Base-by-base conservation (phyloP, 108 stramenopile species). In the Parietichytrium sp. region DNA sequence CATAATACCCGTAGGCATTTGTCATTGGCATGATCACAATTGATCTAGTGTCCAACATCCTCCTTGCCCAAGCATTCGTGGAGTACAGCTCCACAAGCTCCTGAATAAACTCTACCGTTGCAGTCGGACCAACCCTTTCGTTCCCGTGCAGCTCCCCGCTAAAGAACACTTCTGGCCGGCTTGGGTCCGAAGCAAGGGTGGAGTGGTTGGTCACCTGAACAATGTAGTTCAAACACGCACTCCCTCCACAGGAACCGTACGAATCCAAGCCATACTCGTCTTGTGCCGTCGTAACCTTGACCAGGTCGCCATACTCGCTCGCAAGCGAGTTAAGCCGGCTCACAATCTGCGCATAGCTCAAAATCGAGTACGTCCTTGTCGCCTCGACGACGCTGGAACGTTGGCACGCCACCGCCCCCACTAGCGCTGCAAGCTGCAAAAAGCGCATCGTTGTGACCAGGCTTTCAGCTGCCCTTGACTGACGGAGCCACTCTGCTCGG, bases 101-200 rank as follows among this genome's bases (percentile, higher is more conserved):
- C 54, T 80, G 77, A 0, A 85, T 82, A 54, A 87, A 77, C 84
- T 91, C 91, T 78, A 93, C 4, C 10, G 90, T 31, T 10, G 91
- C 33, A 0, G 86, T 82, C 15, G 93, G 93, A 4, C 97, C 97
- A 15, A 98, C 95, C 23, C 92, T 91, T 90, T 98, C 97, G 83
- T 98, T 89, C 20, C 97, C 97, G 82, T 95, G 96, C 3, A 95
- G 83, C 15, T 88, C 88, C n/a, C 97, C 97, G 53, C 91, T 92
- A 83, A 95, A 88, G 82, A 96, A 94, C 16, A 96, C 95, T 84
- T 96, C 93, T 1, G 96, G 94, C 16, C 81, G 81, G 8, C 47
- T 2, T 31, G 81, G 51, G 15, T 79, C 51, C n/a, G n/a, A n/a
- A 7, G 49, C 13, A 12, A 26, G 51, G 16, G 51, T 49, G 13